Percentiles rank a stretch among this genome's conserved stretches.
Conservation (phyloP, 768 basidiomycete genomes). For the Paxillus ammoniavirescens region DNA sequence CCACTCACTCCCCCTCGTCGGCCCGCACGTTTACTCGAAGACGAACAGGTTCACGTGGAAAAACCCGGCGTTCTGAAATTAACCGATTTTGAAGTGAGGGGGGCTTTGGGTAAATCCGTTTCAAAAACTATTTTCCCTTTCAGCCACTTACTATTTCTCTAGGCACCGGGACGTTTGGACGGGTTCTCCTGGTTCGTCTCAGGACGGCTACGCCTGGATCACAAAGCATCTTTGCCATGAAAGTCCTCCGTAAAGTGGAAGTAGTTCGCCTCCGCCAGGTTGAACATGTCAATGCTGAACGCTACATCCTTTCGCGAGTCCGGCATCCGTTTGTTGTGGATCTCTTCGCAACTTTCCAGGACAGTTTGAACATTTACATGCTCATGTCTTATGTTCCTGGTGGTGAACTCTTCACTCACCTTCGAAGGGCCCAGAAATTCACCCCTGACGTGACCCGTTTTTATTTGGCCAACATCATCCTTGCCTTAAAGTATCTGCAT, state of each 20-base stretch:
- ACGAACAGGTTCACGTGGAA: slow-evolving; percentile 65
- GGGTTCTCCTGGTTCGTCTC: slow-evolving; percentile 87
- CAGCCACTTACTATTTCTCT: neutral
- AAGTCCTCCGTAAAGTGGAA: slow-evolving; percentile 83
- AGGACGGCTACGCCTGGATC: slow-evolving; percentile 45
- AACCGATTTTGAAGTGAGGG: slow-evolving; percentile 79
- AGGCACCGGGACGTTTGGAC: slow-evolving; percentile 92
- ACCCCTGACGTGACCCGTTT: slow-evolving; percentile 97
- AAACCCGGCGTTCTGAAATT: slow-evolving; percentile 56
- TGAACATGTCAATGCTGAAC: slow-evolving; percentile 96
- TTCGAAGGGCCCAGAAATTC: slow-evolving; percentile 92
- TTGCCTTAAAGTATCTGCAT: slow-evolving; percentile 93
- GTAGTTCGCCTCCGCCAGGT: slow-evolving; percentile 91
- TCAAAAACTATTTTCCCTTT: neutral
- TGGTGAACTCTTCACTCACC: slow-evolving; percentile 95
- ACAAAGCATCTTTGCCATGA: slow-evolving; percentile 74
- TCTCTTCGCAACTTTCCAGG: slow-evolving; percentile 93
- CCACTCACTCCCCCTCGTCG: slow-evolving; percentile 28
- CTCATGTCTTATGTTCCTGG: slow-evolving; percentile 95
- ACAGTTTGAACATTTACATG: slow-evolving; percentile 97
- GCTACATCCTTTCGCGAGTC: slow-evolving; percentile 87
- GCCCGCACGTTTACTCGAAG: slow-evolving; percentile 61
- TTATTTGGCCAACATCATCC: slow-evolving; percentile 93
- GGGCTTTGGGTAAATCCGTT: slow-evolving; percentile 60
- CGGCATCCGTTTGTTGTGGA: slow-evolving; percentile 97